These are phyloP conservation scores for Candolleomyces efflorescens DNA, from an alignment of 768 basidiomycete species.

Conservation along the genomic window DNA sequence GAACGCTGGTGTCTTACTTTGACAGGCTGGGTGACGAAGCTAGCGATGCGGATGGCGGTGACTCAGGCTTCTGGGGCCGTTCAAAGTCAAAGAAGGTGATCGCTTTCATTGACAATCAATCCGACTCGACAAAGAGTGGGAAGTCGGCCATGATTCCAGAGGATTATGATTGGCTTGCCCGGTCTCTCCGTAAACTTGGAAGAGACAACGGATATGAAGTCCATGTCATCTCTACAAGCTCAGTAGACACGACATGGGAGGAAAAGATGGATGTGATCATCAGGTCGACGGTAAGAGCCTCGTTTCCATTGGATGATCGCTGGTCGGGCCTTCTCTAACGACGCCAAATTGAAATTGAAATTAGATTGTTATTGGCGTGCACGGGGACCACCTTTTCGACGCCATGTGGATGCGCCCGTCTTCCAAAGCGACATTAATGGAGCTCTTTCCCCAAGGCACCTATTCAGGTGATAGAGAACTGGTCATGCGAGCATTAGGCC, in stretches of 20 bases:
- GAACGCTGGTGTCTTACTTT: conserved; percentile 40
- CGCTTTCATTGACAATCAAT: conserved; percentile 41
- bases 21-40: conserved; percentile 7
- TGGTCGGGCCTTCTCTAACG: not conserved
- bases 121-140: conserved; percentile 37
- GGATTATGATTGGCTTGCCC: conserved; percentile 60
- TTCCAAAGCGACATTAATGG: conserved; percentile 60
- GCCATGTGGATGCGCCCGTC: conserved; percentile 65
- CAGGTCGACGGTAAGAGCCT: conserved; percentile 57
- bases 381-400: conserved; percentile 62
- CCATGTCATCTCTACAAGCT: conserved; percentile 46
- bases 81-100: conserved; percentile 30
- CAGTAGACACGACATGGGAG: conserved; percentile 49
- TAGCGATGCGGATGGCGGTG: not conserved
- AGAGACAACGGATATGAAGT: conserved; percentile 52
- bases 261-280: conserved; percentile 62
- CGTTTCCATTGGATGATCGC: conserved; percentile 1
- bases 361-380: conserved; percentile 58
- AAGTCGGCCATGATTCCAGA: conserved; percentile 38
- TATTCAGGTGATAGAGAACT: conserved; percentile 63
- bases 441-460: conserved; percentile 67
- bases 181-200: conserved; percentile 50
- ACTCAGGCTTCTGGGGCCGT: conserved; percentile 21
- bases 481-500: conserved; percentile 47
- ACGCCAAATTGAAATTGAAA: conserved; percentile 6